These are phyloP conservation scores for Raphanus sativus DNA, from an alignment of 345 rosid genomes.

Conservation along the genomic window DNA sequence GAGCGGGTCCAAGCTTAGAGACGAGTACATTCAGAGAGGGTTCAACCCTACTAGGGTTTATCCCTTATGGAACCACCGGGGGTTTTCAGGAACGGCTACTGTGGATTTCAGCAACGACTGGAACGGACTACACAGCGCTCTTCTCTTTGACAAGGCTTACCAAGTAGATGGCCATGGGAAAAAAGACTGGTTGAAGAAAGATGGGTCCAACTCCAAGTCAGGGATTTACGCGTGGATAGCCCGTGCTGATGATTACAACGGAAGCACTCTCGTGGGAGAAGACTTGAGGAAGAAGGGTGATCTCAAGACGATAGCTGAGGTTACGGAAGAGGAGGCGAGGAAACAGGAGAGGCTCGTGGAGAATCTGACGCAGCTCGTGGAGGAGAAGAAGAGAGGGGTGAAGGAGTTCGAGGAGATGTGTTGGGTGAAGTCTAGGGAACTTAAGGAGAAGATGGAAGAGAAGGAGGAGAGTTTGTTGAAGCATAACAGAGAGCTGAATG, in stretches of 20 bases:
- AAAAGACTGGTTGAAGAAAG: constrained; percentile 55
- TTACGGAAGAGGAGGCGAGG: constrained; percentile 77
- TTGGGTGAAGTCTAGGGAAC: constrained; percentile 51
- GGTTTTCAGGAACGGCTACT: constrained; percentile 79
- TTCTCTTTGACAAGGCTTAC: constrained; percentile 82
- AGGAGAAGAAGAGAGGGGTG: constrained; percentile 58
- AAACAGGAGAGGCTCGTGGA: constrained; percentile 72
- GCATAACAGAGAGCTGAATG: constrained; percentile 68
- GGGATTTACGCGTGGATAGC: constrained; percentile 94
- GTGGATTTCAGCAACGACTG: constrained; percentile 88
- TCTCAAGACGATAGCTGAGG: constrained; percentile 72
- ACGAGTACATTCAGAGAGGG: constrained; percentile 75
- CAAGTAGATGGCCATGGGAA: constrained; percentile 78
- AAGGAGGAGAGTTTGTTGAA: constrained; percentile 72
- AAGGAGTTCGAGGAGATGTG: constrained; percentile 56
- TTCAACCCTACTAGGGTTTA: constrained; percentile 82
- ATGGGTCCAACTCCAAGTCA: constrained; percentile 37
- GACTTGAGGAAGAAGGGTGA: constrained; percentile 69
- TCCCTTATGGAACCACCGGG: constrained; percentile 74
- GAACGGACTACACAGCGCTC: constrained; percentile 83
- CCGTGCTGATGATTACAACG: constrained; percentile 79
- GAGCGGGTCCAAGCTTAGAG: constrained; percentile 90
- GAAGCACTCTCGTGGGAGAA: constrained; percentile 63
- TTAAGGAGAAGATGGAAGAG: constrained; percentile 54
- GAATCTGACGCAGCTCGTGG: constrained; percentile 59